Conservation (phyloP, 768 basidiomycete species). For the Crucibulum laeve region DNA sequence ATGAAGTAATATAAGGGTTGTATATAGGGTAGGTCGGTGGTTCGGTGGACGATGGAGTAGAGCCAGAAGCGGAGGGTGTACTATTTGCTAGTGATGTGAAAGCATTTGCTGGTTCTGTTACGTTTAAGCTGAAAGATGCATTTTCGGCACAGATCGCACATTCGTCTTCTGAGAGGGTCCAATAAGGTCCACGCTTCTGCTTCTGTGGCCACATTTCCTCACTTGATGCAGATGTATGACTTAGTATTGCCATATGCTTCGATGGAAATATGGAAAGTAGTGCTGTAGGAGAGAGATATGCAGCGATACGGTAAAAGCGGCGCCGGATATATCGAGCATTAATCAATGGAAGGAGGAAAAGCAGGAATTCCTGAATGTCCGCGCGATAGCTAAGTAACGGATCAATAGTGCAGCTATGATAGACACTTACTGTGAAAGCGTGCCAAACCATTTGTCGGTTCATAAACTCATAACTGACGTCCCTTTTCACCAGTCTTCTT, state of each 20-base stretch:
- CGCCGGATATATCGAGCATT: constrained; percentile 64
- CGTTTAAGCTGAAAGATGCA: constrained; percentile 55
- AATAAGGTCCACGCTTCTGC: constrained; percentile 55
- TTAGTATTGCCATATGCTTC: constrained; percentile 7
- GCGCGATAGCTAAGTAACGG: constrained; percentile 4
- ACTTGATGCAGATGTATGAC: not conserved
- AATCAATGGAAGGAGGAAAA: constrained; percentile 87
- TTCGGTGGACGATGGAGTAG: constrained; percentile 19
- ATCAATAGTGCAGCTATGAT: not conserved
- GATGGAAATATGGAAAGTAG: constrained; percentile 26
- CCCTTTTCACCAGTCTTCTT: constrained; percentile 61
- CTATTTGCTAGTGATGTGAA: constrained; percentile 38
- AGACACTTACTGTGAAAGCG: constrained; percentile 82
- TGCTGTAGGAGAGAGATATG: constrained; percentile 21
- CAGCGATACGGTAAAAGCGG: constrained; percentile 36
- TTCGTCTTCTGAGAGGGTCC: constrained; percentile 63
- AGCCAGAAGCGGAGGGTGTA: constrained; percentile 15
- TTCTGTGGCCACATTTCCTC: not conserved
- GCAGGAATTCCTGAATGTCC: constrained; percentile 77
- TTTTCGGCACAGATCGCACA: constrained; percentile 91
- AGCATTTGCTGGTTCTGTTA: constrained; percentile 48
- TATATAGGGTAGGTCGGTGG: constrained; percentile 64
- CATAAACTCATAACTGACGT: constrained; percentile 98
- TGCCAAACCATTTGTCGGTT: constrained; percentile 99
- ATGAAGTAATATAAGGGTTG: constrained; percentile 80